Evolutionary conservation across 441 rosid species (phyloP).

Genomic region (Gossypium laxum): DNA sequence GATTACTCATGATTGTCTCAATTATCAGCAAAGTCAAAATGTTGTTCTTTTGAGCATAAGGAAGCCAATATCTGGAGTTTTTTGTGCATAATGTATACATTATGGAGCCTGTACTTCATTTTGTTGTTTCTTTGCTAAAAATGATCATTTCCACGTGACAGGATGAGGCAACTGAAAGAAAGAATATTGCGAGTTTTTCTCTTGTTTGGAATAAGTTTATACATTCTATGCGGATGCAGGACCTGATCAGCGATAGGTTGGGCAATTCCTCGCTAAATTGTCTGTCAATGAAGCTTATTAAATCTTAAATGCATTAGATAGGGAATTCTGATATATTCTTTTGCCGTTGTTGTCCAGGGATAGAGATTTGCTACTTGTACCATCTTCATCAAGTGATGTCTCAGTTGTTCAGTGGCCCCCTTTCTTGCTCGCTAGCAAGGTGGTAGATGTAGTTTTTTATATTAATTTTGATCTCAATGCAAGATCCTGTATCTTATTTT

Average conservation of each 20-base stretch:
- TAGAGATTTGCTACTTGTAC: conserved; percentile 74
- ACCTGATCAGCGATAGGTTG: conserved; percentile 76
- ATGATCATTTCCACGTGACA: conserved; percentile 24
- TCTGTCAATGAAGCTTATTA: background rate
- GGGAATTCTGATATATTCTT: conserved; percentile 14
- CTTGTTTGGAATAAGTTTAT: conserved; percentile 89
- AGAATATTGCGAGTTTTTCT: conserved; percentile 59
- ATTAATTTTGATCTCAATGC: conserved; percentile 9
- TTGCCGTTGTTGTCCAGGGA: conserved; percentile 44
- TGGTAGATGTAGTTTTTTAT: conserved; percentile 21
- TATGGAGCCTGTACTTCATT: conserved; percentile 1
- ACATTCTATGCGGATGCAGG: conserved; percentile 70
- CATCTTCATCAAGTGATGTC: conserved; percentile 57
- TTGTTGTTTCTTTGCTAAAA: conserved; percentile 15
- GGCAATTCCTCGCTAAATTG: conserved; percentile 16
- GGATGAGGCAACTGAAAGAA: conserved; percentile 38
- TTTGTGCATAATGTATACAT: background rate
- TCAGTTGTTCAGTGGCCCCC: conserved; percentile 89
- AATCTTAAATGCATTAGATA: conserved; percentile 11
- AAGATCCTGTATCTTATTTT: conserved; percentile 11
- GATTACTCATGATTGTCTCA: conserved; percentile 5
- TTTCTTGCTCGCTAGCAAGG: conserved; percentile 94
- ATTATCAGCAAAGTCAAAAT: background rate
- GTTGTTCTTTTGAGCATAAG: background rate
- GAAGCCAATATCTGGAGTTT: background rate